phyloP scores from a whole-genome alignment of 2,329 filamentous ascomycete species.

The Neofusicoccum sp. region DNA sequence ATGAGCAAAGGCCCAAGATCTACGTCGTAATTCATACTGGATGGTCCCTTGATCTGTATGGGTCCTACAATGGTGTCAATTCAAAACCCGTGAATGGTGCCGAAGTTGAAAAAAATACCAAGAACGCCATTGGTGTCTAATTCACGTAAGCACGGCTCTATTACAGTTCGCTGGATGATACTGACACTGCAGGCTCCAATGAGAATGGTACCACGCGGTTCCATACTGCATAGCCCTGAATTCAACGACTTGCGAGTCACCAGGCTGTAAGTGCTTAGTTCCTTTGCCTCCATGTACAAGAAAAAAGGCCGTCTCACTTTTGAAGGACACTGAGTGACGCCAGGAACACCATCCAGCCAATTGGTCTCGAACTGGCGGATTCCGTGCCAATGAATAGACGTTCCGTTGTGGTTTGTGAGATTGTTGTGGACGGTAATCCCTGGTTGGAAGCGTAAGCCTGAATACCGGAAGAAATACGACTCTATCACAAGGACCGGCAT shows the following conservation, averaged over 20 bases:
- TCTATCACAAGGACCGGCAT: neutral
- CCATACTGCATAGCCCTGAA: constrained; percentile 52
- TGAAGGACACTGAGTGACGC: constrained; percentile 62
- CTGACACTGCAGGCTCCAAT: constrained; percentile 53
- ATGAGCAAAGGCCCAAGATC: constrained; percentile 55
- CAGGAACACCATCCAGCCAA: constrained; percentile 68
- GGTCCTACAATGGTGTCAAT: constrained; percentile 27
- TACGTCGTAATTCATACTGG: constrained; percentile 48
- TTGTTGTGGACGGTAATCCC: constrained; percentile 59
- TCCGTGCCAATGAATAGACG: constrained; percentile 67
- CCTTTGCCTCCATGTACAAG: constrained; percentile 41
- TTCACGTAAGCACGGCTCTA: too few relatives aligned
- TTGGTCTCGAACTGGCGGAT: constrained; percentile 65
- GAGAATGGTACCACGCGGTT: constrained; percentile 58
- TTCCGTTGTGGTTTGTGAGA: constrained; percentile 58
- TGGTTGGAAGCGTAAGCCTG: neutral
- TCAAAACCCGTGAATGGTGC: too few relatives aligned
- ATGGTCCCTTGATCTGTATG: constrained; percentile 41
- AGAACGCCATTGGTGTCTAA: constrained; percentile 25
- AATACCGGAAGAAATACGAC: neutral
- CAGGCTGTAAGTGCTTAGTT: too few relatives aligned
- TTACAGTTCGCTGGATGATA: too few relatives aligned
- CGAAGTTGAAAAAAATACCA: constrained; percentile 13
- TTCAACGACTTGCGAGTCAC: too few relatives aligned
- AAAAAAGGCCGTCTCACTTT: constrained; percentile 45